These are phyloP conservation scores for Neonectria magnoliae DNA, from an alignment of 2,329 filamentous ascomycete species.

Conservation along the genomic window DNA sequence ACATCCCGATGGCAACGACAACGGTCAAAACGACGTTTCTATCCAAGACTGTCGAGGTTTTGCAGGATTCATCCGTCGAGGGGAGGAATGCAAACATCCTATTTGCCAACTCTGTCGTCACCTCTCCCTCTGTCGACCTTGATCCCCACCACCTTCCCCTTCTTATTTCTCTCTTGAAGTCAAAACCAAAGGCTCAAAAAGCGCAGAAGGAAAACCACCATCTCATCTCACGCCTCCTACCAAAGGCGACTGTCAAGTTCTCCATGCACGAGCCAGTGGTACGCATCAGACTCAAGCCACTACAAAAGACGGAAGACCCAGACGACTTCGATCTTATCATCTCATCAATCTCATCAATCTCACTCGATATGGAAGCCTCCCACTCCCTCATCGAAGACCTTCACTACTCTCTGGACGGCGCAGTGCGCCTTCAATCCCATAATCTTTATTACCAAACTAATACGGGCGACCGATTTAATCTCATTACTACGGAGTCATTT, in stretches of 20 bases:
- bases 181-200: constrained; percentile 52
- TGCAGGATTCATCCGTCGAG: constrained; percentile 74
- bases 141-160: constrained; percentile 92
- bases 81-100: constrained; percentile 96
- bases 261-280: constrained; percentile 97
- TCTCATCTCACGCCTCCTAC: constrained; percentile 88
- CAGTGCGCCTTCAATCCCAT: constrained; percentile 85
- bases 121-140: constrained; percentile 92
- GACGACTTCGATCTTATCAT: constrained; percentile 96
- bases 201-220: constrained; percentile 62
- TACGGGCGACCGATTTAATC: constrained; percentile 81
- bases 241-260: constrained; percentile 93
- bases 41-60: constrained; percentile 89
- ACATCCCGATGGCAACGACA: constrained; percentile 97
- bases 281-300: constrained; percentile 85
- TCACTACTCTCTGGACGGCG: constrained; percentile 87
- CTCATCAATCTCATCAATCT: constrained; percentile 92
- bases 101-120: constrained; percentile 95
- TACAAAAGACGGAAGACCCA: constrained; percentile 69
- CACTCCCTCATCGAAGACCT: constrained; percentile 85
- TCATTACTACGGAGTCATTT: constrained; percentile 87
- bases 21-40: constrained; percentile 93
- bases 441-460: constrained; percentile 95
- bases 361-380: constrained; percentile 93
- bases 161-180: constrained; percentile 78